Conservation (phyloP, 176 grass and related monocot genomes). For the Tillandsia leiboldiana region DNA sequence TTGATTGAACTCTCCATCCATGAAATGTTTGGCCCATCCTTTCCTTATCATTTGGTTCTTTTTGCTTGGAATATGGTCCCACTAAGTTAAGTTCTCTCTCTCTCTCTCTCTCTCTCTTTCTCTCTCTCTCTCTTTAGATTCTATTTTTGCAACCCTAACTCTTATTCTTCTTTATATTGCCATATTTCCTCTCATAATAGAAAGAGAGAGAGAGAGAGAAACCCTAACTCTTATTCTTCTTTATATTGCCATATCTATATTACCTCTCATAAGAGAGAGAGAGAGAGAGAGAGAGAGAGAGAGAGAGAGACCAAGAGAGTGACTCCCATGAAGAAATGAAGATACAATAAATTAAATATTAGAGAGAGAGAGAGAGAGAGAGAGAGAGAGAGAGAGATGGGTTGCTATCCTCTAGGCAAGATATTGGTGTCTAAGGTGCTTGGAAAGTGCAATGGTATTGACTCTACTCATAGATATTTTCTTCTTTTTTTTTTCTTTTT, state of each 20-base stretch:
- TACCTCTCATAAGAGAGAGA: background rate
- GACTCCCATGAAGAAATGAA: constrained; percentile 13
- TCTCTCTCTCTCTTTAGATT: constrained; percentile 30
- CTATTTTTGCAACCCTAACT: constrained; percentile 24
- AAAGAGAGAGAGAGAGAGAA: too few relatives aligned
- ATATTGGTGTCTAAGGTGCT: constrained; percentile 42
- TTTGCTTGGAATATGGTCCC: constrained; percentile 6
- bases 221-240: constrained; percentile 3
- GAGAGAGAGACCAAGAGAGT: too few relatives aligned
- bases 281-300: too few relatives aligned
- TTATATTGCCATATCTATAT: constrained; percentile 22
- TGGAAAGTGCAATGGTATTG: constrained; percentile 55
- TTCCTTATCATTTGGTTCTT: background rate
- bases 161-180: constrained; percentile 27
- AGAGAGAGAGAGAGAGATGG: constrained; percentile 47
- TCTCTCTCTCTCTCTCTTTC: constrained; percentile 30
- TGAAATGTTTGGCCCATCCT: constrained; percentile 21
- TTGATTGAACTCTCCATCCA: constrained; percentile 15
- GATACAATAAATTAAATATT: constrained; percentile 20
- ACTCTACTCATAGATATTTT: background rate
- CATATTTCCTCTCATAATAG: background rate
- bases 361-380: background rate
- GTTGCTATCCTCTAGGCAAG: constrained; percentile 65
- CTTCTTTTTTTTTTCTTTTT: constrained; percentile 20
- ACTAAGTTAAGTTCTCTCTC: constrained; percentile 32